These are phyloP conservation scores for Apophysomyces elegans DNA, from an alignment of 371 early-diverging fungal species.

Conservation along the genomic window DNA sequence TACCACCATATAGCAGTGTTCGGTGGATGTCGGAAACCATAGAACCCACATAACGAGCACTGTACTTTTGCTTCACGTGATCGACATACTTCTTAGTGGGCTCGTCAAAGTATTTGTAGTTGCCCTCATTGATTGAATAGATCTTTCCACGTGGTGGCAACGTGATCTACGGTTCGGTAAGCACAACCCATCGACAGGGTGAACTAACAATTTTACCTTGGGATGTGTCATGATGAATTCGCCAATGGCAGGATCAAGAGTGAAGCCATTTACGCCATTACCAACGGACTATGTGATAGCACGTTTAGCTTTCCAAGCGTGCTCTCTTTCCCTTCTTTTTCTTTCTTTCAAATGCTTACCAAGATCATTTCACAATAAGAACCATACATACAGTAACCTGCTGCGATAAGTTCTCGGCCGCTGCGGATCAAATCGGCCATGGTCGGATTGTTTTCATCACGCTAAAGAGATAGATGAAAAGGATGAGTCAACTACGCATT, in stretches of 20 bases:
- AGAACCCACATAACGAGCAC: slow-evolving; percentile 96
- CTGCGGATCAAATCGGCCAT: slow-evolving; percentile 81
- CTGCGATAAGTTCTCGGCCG: slow-evolving; percentile 92
- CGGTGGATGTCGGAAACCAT: slow-evolving; percentile 99
- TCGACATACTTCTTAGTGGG: slow-evolving; percentile 91
- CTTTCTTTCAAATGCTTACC: slow-evolving; percentile 41
- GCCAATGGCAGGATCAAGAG: slow-evolving; percentile 95
- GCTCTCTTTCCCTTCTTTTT: slow-evolving; percentile 14
- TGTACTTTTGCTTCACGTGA: slow-evolving; percentile 89
- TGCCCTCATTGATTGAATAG: slow-evolving; percentile 98
- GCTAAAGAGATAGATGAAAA: background rate
- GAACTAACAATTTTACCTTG: slow-evolving; percentile 49
- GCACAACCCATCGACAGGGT: too few species aligned
- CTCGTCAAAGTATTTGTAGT: slow-evolving; percentile 90
- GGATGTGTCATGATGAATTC: slow-evolving; percentile 98
- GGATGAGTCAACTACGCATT: too few species aligned
- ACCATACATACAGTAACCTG: slow-evolving; percentile 98
- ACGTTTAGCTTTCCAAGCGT: background rate
- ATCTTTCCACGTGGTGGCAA: slow-evolving; percentile 92
- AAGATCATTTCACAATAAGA: slow-evolving; percentile 80
- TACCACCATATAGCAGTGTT: slow-evolving; percentile 92
- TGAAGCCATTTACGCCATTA: slow-evolving; percentile 93
- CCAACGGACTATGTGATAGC: slow-evolving; percentile 73
- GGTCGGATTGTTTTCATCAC: slow-evolving; percentile 55
- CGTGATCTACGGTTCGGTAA: slow-evolving; percentile 51